These are phyloP conservation scores for sweet orange (Citrus sinensis) DNA, from an alignment of 345 rosid genomes.

Conservation along the genomic window DVS_A1.0 CM039161.1:22904001-22904500, in stretches of 20 bases:
- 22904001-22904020: slow-evolving; percentile 59
- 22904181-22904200: slow-evolving; percentile 23
- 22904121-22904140: slow-evolving; percentile 28
- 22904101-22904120: slow-evolving; percentile 24
- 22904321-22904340: slow-evolving; percentile 83
- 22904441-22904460: not conserved
- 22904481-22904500: slow-evolving; percentile 17
- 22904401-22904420: slow-evolving; percentile 43
- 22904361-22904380: slow-evolving; percentile 83
- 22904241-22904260: slow-evolving; percentile 50
- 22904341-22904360: slow-evolving; percentile 82
- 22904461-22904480: not conserved
- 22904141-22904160: slow-evolving; percentile 37
- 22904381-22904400: slow-evolving; percentile 89
- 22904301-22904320: slow-evolving; percentile 92
- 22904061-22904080: slow-evolving; percentile 27
- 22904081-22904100: slow-evolving; percentile 30
- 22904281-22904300: slow-evolving; percentile 82
- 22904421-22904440: not conserved
- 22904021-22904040: slow-evolving; percentile 67
- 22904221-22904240: slow-evolving; percentile 62
- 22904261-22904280: slow-evolving; percentile 68
- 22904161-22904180: slow-evolving; percentile 8
- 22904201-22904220: slow-evolving; percentile 13
- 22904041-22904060: slow-evolving; percentile 35